Evolutionary conservation across 2,329 filamentous ascomycete genomes (phyloP), one percentile per base, ranked within the genome.

Genomic region (Pseudogymnoascus sp.): DNA sequence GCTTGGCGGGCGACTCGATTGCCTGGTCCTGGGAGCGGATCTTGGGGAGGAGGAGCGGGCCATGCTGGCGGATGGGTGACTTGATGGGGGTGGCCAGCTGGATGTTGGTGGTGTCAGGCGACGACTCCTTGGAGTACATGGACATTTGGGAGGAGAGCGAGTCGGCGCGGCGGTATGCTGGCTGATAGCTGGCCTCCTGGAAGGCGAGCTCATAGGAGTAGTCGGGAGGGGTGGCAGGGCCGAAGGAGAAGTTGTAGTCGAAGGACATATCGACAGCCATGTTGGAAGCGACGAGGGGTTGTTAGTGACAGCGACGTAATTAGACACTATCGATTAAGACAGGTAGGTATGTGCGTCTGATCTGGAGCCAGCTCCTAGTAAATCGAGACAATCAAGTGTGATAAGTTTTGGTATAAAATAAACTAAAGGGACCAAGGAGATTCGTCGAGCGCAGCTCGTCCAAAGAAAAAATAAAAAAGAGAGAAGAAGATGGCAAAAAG

Each of bases 11-110:
- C 41, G 83, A 83, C 68, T 87, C 85, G 66, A 91, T 84, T 66
- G 88, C 82, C 76, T 93, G 89, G 77, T 96, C 91, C 77, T 95
- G 91, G 41, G 85, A 85, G 65, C 91, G 85, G 78, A 96, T 93
- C 82, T 92, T 95, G 72, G 91, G 91, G 33, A 96, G 81, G 65
- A 96, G 80, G 59, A 91, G 80, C 61, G 91, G 90, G 61, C 91
- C 90, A 77, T 92, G 88, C 66, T 91, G 88, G 65, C 87, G 84
- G 69, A 93, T 84, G 65, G 90, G 89, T 35, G 89, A 89, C 67
- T 83, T 81, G 61, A 82, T 83, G 61, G 90, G 89, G 11, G 89
- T 92, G 61, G 87, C 89, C 69, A 85, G 80, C 68, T 83, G 81
- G 19, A 88, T 89, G 77, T 84, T 82, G 69, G 86, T 80, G 46